Evolutionary conservation across 306 rosid genomes (phyloP), one percentile per base, ranked within the genome.

Genomic region (Aeschynomene evenia): DNA sequence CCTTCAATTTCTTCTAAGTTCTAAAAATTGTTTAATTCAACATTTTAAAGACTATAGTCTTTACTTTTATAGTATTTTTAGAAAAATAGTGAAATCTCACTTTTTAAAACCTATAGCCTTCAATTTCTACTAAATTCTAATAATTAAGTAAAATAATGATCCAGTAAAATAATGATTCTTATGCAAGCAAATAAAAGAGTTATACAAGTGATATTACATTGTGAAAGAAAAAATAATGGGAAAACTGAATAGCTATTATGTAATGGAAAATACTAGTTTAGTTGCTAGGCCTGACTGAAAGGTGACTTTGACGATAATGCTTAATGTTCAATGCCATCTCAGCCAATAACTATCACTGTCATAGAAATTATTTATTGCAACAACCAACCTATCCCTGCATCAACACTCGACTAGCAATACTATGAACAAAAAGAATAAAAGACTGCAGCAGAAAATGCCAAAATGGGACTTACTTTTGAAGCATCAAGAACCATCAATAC

Each of bases 401-500:
- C 71, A 69, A 14, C 51, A 45, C 15, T 45, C 51, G 15, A 53
- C 49, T 43, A 56, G 72, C 49, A 57, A 62, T 50, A 60, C 45
- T 11, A 67, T 65, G 51, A 76, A 43, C 60, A 52, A 28, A 63
- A 40, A 66, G 40, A 81, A 49, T 31, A 52, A 72, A 56, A 48
- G 14, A 62, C 14, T 21, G 51, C 14, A 28, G 34, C 37, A 57
- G 48, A 18, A 60, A 46, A 58, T 26, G 49, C 22, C 14, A 46
- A 55, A 39, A 20, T 5, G 16, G 22, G 7, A 85, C 95, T 85
- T 84, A 95, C 99, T 79, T 95, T 91, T 63, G 99, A 95, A 81
- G 87, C 99, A 75, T 95, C 99, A 59, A 95, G 97, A 69, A 95
- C 92, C 99, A 95, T 95, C 84, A 89, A 80, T 60, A 91, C 99